phyloP scores from a whole-genome alignment of 768 basidiomycete species.

The Piloderma croceum region DNA sequence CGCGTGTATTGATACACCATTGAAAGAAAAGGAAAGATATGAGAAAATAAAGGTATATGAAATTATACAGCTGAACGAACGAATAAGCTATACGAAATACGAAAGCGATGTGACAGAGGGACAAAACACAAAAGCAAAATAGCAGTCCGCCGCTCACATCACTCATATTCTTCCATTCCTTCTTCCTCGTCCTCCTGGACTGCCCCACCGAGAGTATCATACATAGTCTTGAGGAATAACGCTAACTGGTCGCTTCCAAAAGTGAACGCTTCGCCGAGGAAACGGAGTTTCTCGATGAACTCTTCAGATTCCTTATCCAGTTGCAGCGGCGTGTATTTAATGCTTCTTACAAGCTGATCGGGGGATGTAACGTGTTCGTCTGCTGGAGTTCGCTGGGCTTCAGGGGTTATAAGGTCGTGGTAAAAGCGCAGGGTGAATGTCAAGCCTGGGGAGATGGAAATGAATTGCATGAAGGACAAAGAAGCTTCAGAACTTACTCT shows the following conservation, averaged over 20 bases:
- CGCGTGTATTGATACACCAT: not conserved
- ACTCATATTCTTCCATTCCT: constrained; percentile 3
- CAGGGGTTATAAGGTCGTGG: constrained; percentile 35
- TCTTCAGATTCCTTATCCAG: constrained; percentile 57
- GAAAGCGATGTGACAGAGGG: not conserved
- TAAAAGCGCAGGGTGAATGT: constrained; percentile 53
- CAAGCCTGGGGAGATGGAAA: constrained; percentile 38
- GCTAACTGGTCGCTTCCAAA: constrained; percentile 64
- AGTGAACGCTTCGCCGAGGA: constrained; percentile 59
- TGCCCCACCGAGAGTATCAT: constrained; percentile 42
- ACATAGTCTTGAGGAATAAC: constrained; percentile 60
- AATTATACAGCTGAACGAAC: constrained; percentile 4
- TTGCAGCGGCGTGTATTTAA: constrained; percentile 58
- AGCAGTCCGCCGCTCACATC: not conserved
- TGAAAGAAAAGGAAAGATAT: constrained; percentile 6
- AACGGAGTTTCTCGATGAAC: constrained; percentile 55
- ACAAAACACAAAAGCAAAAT: constrained; percentile 1
- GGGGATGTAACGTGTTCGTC: constrained; percentile 26
- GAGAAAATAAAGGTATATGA: constrained; percentile 2
- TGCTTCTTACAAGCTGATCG: constrained; percentile 39
- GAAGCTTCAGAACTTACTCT: constrained; percentile 5
- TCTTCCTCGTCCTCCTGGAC: constrained; percentile 21
- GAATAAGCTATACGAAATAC: constrained; percentile 9
- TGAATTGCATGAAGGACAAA: constrained; percentile 6
- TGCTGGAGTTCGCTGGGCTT: constrained; percentile 24